A percentile compares a stretch with the other conserved stretches of the same genome.
Evolutionary conservation across 148 eudicot species (phyloP).

Genomic region (Mesembryanthemum crystallinum): DNA sequence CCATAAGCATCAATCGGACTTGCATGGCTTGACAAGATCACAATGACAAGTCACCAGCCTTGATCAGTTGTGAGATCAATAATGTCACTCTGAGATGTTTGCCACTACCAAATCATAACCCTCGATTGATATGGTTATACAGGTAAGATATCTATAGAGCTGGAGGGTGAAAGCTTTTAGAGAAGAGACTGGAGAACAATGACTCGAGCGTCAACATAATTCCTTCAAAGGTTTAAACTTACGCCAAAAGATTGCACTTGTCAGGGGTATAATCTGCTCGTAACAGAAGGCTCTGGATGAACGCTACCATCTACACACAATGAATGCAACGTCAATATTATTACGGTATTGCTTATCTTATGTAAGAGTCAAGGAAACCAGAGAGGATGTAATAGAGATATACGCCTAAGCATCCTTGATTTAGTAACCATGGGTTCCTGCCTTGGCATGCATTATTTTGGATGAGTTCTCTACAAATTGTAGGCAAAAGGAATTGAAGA

Average conservation of each 20-base stretch:
- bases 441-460: background rate
- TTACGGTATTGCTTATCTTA: background rate
- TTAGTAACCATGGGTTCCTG: background rate
- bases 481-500: too few species aligned
- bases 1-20: background rate
- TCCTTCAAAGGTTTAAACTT: background rate
- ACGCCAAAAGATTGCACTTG: conserved; percentile 15
- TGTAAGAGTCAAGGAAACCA: background rate
- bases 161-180: background rate
- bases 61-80: background rate
- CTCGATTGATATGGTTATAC: background rate
- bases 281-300: conserved; percentile 44
- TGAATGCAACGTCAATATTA: background rate
- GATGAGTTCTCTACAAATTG: too few species aligned
- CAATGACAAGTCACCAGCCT: background rate
- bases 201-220: background rate
- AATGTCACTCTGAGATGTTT: background rate
- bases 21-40: background rate
- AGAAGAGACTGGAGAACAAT: background rate
- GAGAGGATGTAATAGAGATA: background rate
- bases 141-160: background rate
- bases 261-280: conserved; percentile 10
- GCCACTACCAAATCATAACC: background rate
- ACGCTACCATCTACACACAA: conserved; percentile 42
- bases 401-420: background rate